Evolutionary conservation across 2,329 filamentous ascomycete genomes (phyloP).

Genomic region (Zopfia rhizophila): DNA sequence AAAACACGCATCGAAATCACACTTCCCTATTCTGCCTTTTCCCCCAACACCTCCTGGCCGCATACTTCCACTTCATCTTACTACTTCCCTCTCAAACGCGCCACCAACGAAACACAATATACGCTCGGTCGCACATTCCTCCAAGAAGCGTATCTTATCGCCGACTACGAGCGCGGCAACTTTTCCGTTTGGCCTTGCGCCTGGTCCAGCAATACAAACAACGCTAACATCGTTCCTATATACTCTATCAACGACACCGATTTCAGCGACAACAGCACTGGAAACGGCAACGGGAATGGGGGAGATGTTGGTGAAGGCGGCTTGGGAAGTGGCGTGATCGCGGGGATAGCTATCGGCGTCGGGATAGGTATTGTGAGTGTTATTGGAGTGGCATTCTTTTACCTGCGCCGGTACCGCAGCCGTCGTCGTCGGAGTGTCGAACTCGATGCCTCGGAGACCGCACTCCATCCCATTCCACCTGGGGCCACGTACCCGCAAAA

Average conservation of each 20-base stretch:
- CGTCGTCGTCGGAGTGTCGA: background rate
- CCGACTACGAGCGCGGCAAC: slow-evolving; percentile 41
- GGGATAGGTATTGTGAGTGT: slow-evolving; percentile 3
- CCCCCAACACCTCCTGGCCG: slow-evolving; percentile 33
- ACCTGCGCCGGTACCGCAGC: background rate
- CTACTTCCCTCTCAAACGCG: slow-evolving; percentile 48
- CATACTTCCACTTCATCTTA: slow-evolving; percentile 19
- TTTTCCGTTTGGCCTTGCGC: slow-evolving; percentile 55
- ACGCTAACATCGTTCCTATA: slow-evolving; percentile 22
- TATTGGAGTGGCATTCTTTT: slow-evolving; percentile 7
- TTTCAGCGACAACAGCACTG: background rate
- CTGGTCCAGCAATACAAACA: slow-evolving; percentile 18
- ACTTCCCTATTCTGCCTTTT: slow-evolving; percentile 46
- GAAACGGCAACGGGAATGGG: background rate
- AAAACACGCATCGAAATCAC: slow-evolving; percentile 31
- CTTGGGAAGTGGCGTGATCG: slow-evolving; percentile 14
- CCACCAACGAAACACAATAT: slow-evolving; percentile 39
- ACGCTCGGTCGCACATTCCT: slow-evolving; percentile 47
- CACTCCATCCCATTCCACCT: background rate
- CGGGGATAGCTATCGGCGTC: slow-evolving; percentile 19
- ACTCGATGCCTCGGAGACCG: background rate
- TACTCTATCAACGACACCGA: slow-evolving; percentile 5
- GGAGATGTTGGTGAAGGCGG: too few species aligned
- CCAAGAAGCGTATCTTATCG: slow-evolving; percentile 49
- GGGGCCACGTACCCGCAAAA: slow-evolving; percentile 6